Conservation (phyloP, 768 basidiomycete species). For the Tephrocybe sp. region DNA sequence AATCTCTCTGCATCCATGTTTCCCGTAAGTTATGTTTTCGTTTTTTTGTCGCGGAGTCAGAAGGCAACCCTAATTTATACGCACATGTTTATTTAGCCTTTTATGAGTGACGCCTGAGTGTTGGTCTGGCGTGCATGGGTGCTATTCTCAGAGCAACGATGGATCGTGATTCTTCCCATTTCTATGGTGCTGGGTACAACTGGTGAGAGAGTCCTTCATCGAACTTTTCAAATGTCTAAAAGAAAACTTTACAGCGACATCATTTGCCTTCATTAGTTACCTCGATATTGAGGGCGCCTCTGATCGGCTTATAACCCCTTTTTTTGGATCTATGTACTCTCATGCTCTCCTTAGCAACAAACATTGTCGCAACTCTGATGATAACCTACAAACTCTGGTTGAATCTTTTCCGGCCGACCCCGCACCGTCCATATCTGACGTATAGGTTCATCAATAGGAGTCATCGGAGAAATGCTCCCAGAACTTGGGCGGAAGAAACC, state of each 20-base stretch:
- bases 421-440: too few relatives aligned
- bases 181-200: slow-evolving; percentile 7
- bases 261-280: slow-evolving; percentile 1
- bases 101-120: slow-evolving; percentile 11
- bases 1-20: slow-evolving; percentile 5
- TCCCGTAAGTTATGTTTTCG: background rate
- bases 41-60: slow-evolving; percentile 15
- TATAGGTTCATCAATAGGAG: too few relatives aligned
- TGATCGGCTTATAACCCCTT: background rate
- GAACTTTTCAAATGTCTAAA: background rate
- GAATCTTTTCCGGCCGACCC: background rate
- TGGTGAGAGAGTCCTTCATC: background rate
- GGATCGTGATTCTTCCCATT: slow-evolving; percentile 4
- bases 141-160: slow-evolving; percentile 2
- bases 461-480: too few relatives aligned
- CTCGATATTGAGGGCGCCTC: too few relatives aligned
- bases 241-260: background rate
- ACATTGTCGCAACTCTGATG: slow-evolving; percentile 4
- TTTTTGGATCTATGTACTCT: background rate
- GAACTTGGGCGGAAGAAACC: too few relatives aligned
- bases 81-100: slow-evolving; percentile 11
- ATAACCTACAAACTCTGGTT: slow-evolving; percentile 10
- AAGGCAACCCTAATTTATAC: slow-evolving; percentile 13
- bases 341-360: slow-evolving; percentile 7
- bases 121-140: slow-evolving; percentile 12